Conservation (phyloP, 2,329 filamentous ascomycete genomes). For the Pezicula rhizophila region DNA sequence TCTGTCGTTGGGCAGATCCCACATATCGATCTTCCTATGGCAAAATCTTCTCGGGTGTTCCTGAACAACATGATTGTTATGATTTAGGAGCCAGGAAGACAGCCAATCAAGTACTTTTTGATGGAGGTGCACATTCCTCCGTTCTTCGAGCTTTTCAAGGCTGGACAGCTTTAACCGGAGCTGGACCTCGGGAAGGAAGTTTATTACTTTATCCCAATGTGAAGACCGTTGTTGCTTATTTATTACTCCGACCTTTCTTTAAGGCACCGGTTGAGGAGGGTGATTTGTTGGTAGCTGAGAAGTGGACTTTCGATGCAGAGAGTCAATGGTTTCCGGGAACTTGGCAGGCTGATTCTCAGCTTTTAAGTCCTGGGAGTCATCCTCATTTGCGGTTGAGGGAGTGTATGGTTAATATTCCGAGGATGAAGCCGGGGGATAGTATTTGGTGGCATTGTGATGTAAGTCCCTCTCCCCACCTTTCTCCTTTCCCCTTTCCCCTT, state of each 20-base stretch:
- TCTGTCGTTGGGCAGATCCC: conserved; percentile 36
- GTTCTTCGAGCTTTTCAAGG: conserved; percentile 35
- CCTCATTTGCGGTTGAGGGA: conserved; percentile 33
- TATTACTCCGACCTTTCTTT: conserved; percentile 38
- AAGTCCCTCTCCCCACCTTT: conserved; percentile 13
- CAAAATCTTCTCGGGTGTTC: conserved; percentile 31
- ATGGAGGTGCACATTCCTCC: conserved; percentile 30
- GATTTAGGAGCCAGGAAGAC: conserved; percentile 30
- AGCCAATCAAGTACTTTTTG: conserved; percentile 30
- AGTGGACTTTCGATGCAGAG: conserved; percentile 31
- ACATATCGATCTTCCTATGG: conserved; percentile 32
- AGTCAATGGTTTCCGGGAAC: conserved; percentile 33
- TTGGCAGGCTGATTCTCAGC: conserved; percentile 28
- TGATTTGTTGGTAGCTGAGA: conserved; percentile 30
- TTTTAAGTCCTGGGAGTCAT: conserved; percentile 29
- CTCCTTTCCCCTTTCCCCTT: too few relatives aligned
- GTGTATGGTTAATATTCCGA: conserved; percentile 32
- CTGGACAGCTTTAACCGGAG: conserved; percentile 35
- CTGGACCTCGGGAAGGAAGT: conserved; percentile 30
- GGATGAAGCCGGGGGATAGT: conserved; percentile 32
- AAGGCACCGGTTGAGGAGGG: conserved; percentile 22
- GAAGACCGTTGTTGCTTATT: conserved; percentile 30
- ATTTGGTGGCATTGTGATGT: conserved; percentile 37
- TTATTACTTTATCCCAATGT: conserved; percentile 36
- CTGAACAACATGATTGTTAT: conserved; percentile 31